Conservation (phyloP, 73 alveolate species). For the Halteria grandinella region DNA sequence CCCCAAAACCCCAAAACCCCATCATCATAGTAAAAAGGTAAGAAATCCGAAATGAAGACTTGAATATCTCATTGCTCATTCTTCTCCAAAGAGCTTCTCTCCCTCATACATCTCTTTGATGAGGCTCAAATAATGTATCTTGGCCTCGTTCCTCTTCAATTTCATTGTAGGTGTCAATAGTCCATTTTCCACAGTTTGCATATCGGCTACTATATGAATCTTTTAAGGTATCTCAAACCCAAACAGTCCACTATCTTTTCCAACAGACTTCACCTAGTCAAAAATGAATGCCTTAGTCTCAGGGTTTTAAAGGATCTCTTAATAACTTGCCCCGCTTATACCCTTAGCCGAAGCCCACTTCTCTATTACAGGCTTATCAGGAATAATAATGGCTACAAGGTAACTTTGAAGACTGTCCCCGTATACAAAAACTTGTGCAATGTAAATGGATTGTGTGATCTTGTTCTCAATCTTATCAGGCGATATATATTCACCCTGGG, state of each 20-base stretch:
- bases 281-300: neutral
- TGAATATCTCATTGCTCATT: too few relatives aligned
- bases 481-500: slow-evolving; percentile 95
- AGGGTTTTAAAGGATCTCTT: neutral
- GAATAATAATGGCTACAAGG: slow-evolving; percentile 90
- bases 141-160: slow-evolving; percentile 74
- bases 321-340: neutral
- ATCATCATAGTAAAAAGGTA: too few relatives aligned
- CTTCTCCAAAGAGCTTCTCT: slow-evolving; percentile 50
- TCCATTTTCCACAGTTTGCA: slow-evolving; percentile 77
- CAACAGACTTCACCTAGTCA: too few relatives aligned
- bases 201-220: slow-evolving; percentile 58
- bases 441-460: slow-evolving; percentile 72
- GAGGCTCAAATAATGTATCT: slow-evolving; percentile 54
- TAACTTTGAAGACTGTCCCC: slow-evolving; percentile 89
- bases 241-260: too few relatives aligned
- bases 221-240: slow-evolving; percentile 77
- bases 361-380: slow-evolving; percentile 74
- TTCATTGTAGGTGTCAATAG: slow-evolving; percentile 78
- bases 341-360: slow-evolving; percentile 36
- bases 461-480: slow-evolving; percentile 95
- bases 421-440: slow-evolving; percentile 91
- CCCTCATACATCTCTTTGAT: slow-evolving; percentile 72
- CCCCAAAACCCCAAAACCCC: too few relatives aligned
- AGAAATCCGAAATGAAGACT: too few relatives aligned